phyloP scores from a whole-genome alignment of 495 filamentous ascomycete genomes.

The Penicillium alfredii region DNA sequence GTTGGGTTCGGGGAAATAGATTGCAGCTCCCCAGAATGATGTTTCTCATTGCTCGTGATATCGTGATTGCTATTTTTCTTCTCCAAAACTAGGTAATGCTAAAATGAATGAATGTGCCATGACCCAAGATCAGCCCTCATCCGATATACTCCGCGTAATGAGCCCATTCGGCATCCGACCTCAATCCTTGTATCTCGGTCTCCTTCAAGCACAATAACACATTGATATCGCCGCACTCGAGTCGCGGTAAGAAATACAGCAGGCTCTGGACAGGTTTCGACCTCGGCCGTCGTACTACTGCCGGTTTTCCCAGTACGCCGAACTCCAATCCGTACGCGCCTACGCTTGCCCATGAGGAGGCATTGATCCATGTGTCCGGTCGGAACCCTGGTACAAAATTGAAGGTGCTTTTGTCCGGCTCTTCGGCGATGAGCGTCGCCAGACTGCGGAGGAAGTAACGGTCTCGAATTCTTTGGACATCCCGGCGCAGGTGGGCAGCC shows the following conservation, averaged over 20 bases:
- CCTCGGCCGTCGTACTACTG: constrained; percentile 37
- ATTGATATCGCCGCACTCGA: constrained; percentile 32
- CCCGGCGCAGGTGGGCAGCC: constrained; percentile 22
- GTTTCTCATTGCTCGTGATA: no score
- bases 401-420: constrained; percentile 31
- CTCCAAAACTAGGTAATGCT: no score
- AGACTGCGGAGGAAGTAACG: constrained; percentile 31
- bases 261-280: constrained; percentile 36
- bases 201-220: constrained; percentile 38
- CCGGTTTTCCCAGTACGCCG: constrained; percentile 34
- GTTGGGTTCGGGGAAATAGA: no score
- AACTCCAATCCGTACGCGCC: constrained; percentile 14
- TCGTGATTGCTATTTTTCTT: no score
- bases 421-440: constrained; percentile 31
- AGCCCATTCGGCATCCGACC: constrained; percentile 28
- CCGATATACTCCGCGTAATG: constrained; percentile 25
- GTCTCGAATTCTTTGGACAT: constrained; percentile 23
- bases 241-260: constrained; percentile 37
- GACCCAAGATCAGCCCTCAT: no score
- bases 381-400: not conserved
- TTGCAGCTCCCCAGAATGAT: no score
- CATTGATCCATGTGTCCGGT: constrained; percentile 9
- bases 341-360: constrained; percentile 18
- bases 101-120: no score
- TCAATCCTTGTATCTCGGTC: constrained; percentile 34